A percentile compares a stretch with the other conserved stretches of the same genome.
These are phyloP conservation scores for Ogataea paraovalis DNA, from an alignment of 805 yeast genomes.

Conservation along the genomic window DNA sequence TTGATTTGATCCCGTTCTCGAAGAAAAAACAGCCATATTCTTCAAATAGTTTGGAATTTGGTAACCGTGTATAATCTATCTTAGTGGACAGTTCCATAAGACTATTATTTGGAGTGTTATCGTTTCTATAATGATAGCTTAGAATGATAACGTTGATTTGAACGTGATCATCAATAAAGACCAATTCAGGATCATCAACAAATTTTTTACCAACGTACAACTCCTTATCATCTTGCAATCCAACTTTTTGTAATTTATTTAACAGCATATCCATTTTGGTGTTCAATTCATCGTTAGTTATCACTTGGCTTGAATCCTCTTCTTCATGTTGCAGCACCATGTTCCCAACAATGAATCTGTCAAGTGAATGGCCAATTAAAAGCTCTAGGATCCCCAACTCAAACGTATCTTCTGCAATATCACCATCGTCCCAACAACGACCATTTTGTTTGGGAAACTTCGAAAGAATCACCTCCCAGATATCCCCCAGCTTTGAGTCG, in stretches of 20 bases:
- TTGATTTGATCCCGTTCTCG: constrained; percentile 6
- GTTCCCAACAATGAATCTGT: constrained; percentile 1
- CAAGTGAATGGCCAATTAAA: constrained; percentile 2
- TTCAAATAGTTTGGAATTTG: constrained; percentile 6
- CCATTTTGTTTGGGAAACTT: background rate
- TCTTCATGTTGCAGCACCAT: background rate
- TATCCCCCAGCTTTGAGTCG: background rate
- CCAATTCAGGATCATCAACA: background rate
- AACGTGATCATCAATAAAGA: background rate
- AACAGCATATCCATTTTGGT: background rate
- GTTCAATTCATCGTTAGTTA: background rate
- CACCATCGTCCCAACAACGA: background rate
- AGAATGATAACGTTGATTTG: background rate
- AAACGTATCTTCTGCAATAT: background rate
- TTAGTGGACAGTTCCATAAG: constrained; percentile 1
- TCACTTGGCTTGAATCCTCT: background rate
- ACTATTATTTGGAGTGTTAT: background rate
- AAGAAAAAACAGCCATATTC: constrained; percentile 5
- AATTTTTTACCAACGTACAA: too few relatives aligned
- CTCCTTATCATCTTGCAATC: background rate
- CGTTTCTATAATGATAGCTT: background rate
- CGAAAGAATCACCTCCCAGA: background rate
- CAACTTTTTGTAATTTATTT: background rate
- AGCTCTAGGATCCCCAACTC: constrained; percentile 6
- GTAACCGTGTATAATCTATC: constrained; percentile 7